Conservation (phyloP, 805 yeast species). For the baker's yeast (Saccharomyces cerevisiae) region DNA sequence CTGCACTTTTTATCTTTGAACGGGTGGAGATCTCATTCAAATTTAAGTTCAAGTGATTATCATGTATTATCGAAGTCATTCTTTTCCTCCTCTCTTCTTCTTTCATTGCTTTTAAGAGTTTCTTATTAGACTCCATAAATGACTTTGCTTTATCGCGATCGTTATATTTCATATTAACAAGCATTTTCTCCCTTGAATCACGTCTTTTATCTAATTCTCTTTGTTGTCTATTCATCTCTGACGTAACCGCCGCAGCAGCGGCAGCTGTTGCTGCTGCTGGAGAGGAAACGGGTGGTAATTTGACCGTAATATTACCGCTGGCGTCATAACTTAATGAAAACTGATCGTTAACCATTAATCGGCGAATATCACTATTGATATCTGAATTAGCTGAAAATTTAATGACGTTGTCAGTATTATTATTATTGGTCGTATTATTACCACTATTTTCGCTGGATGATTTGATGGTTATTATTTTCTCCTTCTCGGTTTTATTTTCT, state of each 20-base stretch:
- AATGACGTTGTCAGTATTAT: conserved; percentile 7
- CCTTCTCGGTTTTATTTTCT: neutral
- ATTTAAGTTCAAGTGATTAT: conserved; percentile 1
- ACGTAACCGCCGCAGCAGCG: neutral
- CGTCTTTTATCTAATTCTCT: conserved; percentile 26
- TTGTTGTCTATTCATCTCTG: conserved; percentile 16
- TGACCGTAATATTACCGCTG: neutral
- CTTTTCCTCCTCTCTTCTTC: conserved; percentile 28
- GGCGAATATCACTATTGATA: conserved; percentile 4
- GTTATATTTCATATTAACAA: conserved; percentile 30
- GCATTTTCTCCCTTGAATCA: conserved; percentile 28
- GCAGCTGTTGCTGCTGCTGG: conserved; percentile 19
- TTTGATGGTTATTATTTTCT: conserved; percentile 1
- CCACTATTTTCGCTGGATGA: conserved; percentile 2
- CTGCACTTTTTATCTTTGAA: neutral
- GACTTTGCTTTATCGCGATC: conserved; percentile 28
- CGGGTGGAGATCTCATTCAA: neutral
- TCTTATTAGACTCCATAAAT: conserved; percentile 29
- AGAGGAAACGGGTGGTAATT: neutral
- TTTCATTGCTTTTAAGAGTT: conserved; percentile 26
- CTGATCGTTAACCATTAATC: conserved; percentile 7
- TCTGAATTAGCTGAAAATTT: conserved; percentile 5
- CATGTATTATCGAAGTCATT: conserved; percentile 18
- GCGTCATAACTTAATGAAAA: neutral
- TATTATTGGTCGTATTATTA: conserved; percentile 1